Conservation (phyloP, 2,329 filamentous ascomycete species). For the Fusarium sp. region DNA sequence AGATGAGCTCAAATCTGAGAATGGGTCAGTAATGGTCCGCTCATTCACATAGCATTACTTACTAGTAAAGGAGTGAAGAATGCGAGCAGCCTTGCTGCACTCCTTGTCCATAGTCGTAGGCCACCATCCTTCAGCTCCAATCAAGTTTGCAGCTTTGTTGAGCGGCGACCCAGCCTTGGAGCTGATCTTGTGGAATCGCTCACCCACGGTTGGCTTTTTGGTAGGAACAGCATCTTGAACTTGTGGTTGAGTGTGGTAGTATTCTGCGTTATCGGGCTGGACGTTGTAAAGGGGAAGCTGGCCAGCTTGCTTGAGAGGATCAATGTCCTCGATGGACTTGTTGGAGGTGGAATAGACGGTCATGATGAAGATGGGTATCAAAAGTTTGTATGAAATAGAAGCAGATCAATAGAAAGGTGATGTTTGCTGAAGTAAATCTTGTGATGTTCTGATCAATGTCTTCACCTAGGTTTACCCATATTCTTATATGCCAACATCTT, state of each 20-base stretch:
- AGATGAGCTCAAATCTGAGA: slow-evolving; percentile 37
- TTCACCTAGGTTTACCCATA: background rate
- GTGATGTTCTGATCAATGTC: background rate
- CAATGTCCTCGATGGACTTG: slow-evolving; percentile 28
- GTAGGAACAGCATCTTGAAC: background rate
- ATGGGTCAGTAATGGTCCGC: slow-evolving; percentile 8
- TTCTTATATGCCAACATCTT: slow-evolving; percentile 33
- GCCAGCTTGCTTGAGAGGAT: slow-evolving; percentile 39
- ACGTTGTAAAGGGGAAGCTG: slow-evolving; percentile 40
- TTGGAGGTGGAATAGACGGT: slow-evolving; percentile 30
- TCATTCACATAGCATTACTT: slow-evolving; percentile 12
- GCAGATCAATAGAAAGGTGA: background rate
- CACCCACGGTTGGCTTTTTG: slow-evolving; percentile 56
- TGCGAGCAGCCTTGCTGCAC: slow-evolving; percentile 79
- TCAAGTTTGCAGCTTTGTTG: slow-evolving; percentile 73
- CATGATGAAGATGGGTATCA: slow-evolving; percentile 12
- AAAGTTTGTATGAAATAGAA: background rate
- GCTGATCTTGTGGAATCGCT: slow-evolving; percentile 72
- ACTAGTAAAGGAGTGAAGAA: slow-evolving; percentile 78
- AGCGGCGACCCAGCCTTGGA: slow-evolving; percentile 75
- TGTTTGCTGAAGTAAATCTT: background rate
- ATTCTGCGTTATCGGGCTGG: slow-evolving; percentile 16
- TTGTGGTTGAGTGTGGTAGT: slow-evolving; percentile 12
- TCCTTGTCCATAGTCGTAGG: slow-evolving; percentile 79
- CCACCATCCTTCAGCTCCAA: slow-evolving; percentile 81